A percentile compares a stretch with the other conserved stretches of the same genome.
Evolutionary conservation across 1,284 basidiomycete species (phyloP).

Genomic region (Marasmius oreades): DNA sequence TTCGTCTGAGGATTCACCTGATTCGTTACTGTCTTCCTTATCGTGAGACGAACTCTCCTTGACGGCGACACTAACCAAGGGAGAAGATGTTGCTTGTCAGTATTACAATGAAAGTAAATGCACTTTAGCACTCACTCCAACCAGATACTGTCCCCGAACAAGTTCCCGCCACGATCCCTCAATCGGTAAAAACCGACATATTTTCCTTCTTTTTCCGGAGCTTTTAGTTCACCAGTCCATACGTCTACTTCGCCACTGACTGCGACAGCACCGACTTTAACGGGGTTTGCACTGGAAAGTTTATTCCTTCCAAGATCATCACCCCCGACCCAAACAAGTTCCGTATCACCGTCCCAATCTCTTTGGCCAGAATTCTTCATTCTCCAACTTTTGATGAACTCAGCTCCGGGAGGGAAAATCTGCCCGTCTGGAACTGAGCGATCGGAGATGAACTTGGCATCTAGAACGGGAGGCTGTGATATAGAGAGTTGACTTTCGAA

Average conservation of each 20-base stretch:
- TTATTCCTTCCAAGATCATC: conserved; percentile 37
- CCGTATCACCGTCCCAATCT: conserved; percentile 68
- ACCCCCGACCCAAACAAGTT: conserved; percentile 69
- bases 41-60: conserved; percentile 41
- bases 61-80: conserved; percentile 57
- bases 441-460: conserved; percentile 60
- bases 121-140: conserved; percentile 52
- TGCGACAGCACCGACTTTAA: conserved; percentile 50
- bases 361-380: conserved; percentile 60
- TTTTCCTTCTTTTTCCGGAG: conserved; percentile 67
- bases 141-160: conserved; percentile 76
- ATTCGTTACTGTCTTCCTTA: conserved; percentile 33
- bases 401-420: conserved; percentile 75
- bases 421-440: conserved; percentile 75
- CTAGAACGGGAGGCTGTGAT: neutral
- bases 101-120: neutral
- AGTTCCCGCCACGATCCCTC: conserved; percentile 49
- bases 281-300: conserved; percentile 23
- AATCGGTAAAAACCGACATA: conserved; percentile 78
- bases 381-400: conserved; percentile 81
- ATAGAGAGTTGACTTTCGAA: neutral
- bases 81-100: conserved; percentile 7
- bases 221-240: conserved; percentile 75
- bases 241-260: conserved; percentile 60
- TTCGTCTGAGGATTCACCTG: conserved; percentile 3